These are phyloP conservation scores for Tuber melanosporum DNA, from an alignment of 495 filamentous ascomycete species.

Conservation along the genomic window DNA sequence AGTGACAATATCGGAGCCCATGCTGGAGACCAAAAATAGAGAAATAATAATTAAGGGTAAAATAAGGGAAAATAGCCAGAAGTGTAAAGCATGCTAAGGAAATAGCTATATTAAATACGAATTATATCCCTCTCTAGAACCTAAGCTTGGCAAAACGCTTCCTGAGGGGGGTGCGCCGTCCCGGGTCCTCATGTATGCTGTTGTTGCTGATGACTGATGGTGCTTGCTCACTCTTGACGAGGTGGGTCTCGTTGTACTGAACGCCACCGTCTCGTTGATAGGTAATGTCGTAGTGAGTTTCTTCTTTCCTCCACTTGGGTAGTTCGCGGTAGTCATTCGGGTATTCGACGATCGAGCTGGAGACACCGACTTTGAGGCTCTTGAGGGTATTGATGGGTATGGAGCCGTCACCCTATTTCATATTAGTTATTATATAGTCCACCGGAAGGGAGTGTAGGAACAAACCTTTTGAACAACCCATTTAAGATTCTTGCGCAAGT, in stretches of 20 bases:
- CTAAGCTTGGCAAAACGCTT: background rate
- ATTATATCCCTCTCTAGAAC: background rate
- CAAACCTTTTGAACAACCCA: conserved; percentile 39
- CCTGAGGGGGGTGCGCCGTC: background rate
- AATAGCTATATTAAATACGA: background rate
- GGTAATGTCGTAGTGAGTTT: conserved; percentile 39
- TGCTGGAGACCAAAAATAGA: background rate
- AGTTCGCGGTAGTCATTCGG: conserved; percentile 26
- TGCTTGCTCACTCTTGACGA: conserved; percentile 21
- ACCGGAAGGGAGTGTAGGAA: background rate
- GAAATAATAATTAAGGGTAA: background rate
- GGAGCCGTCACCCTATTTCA: conserved; percentile 17
- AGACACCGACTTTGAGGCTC: conserved; percentile 36
- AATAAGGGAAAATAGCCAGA: background rate
- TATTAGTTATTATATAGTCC: conserved; percentile 8
- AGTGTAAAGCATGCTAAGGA: background rate
- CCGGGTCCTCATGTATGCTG: background rate
- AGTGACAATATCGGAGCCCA: background rate
- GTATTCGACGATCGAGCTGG: conserved; percentile 32
- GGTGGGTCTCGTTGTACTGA: conserved; percentile 26
- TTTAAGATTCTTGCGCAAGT: conserved; percentile 22
- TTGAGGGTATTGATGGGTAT: conserved; percentile 23
- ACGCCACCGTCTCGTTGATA: conserved; percentile 29
- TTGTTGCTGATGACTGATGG: conserved; percentile 13
- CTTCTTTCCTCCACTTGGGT: conserved; percentile 17